phyloP scores from a whole-genome alignment of 108 stramenopile species.

The Aurantiochytrium sp. region DNA sequence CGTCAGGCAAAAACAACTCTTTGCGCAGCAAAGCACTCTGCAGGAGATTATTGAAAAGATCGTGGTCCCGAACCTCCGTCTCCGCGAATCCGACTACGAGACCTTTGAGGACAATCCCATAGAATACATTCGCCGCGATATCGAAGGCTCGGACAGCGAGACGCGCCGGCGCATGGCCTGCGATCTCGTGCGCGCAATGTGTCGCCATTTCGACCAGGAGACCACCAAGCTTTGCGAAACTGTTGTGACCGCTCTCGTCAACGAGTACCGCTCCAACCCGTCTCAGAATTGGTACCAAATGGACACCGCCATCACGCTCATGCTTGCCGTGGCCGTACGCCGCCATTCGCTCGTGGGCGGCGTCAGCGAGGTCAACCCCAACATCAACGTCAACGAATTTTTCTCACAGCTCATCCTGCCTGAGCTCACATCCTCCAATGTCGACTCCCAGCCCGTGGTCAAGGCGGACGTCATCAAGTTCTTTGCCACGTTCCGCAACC shows the following conservation, averaged over 20 bases:
- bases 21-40: constrained; percentile 66
- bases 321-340: constrained; percentile 79
- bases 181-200: constrained; percentile 83
- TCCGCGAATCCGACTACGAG: constrained; percentile 72
- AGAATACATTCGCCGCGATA: constrained; percentile 89
- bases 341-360: constrained; percentile 67
- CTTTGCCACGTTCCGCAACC: constrained; percentile 87
- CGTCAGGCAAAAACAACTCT: constrained; percentile 73
- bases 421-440: not conserved
- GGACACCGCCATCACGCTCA: constrained; percentile 87
- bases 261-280: constrained; percentile 53
- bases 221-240: constrained; percentile 72
- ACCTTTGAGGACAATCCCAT: constrained; percentile 89
- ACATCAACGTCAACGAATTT: not conserved
- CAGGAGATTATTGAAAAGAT: constrained; percentile 76
- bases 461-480: constrained; percentile 86
- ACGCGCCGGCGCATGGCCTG: constrained; percentile 80
- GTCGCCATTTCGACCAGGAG: constrained; percentile 72
- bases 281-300: constrained; percentile 72
- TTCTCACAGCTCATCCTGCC: not conserved
- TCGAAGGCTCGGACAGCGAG: constrained; percentile 88
- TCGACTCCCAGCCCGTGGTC: constrained; percentile 68
- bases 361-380: constrained; percentile 70
- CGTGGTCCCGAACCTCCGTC: constrained; percentile 84
- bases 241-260: constrained; percentile 70